These are phyloP conservation scores for Arctium lappa DNA, from an alignment of 129 eudicot species.

Conservation along the genomic window DNA sequence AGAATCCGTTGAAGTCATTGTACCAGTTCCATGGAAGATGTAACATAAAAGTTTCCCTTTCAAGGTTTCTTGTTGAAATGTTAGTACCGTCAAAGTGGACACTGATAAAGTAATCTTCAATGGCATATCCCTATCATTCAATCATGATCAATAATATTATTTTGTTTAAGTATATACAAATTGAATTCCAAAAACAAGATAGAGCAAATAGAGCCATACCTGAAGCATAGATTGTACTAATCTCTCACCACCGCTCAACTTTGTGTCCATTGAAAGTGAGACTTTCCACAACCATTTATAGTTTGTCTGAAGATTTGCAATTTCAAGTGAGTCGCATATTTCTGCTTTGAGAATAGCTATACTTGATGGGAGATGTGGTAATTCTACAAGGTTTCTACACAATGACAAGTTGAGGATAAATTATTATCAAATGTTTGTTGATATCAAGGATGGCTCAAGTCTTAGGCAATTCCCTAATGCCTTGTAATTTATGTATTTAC, in stretches of 20 bases:
- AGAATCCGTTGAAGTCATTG: neutral
- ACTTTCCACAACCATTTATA: neutral
- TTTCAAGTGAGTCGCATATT: neutral
- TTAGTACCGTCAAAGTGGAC: neutral
- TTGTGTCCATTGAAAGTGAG: neutral
- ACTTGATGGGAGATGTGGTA: neutral
- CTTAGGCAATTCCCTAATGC: no score
- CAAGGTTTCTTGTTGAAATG: neutral
- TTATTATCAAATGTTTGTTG: no score
- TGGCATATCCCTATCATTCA: neutral
- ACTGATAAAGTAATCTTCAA: neutral
- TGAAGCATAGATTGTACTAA: neutral
- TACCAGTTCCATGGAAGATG: neutral
- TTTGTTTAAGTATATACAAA: neutral
- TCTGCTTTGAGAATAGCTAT: neutral
- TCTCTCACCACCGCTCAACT: neutral
- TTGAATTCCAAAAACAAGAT: neutral
- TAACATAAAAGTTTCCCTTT: neutral
- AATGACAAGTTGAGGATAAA: neutral
- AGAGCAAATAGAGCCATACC: neutral
- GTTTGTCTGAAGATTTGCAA: neutral
- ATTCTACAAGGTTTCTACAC: neutral
- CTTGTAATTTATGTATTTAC: no score
- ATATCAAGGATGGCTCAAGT: no score
- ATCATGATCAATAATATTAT: neutral